Conservation (phyloP, 345 rosid species). For the Acer campestre region DNA sequence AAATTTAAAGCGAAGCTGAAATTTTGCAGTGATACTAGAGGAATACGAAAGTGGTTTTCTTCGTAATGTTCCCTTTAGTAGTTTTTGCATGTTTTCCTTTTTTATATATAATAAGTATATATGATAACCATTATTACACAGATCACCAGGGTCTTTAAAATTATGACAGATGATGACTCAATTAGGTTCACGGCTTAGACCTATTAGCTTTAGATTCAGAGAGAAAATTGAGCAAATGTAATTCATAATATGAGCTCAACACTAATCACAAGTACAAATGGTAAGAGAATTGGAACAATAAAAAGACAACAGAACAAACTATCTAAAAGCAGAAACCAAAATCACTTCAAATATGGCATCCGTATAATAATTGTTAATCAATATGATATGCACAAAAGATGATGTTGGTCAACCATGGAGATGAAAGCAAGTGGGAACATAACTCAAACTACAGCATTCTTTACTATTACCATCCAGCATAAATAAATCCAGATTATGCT, state of each 20-base stretch:
- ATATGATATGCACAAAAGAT: not conserved
- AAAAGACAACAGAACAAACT: not conserved
- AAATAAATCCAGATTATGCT: not conserved
- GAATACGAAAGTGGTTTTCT: not conserved
- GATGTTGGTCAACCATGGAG: not conserved
- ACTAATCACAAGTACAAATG: not conserved
- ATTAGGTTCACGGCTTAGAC: not conserved
- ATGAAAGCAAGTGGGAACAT: not conserved
- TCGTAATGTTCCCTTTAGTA: not conserved
- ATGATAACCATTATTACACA: not conserved
- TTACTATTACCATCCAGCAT: slow-evolving; percentile 1
- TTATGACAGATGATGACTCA: not conserved
- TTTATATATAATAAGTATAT: not conserved
- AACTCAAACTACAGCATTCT: not conserved
- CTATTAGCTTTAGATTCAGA: not conserved
- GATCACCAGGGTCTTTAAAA: not conserved
- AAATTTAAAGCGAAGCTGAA: not conserved
- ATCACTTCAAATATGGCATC: not conserved
- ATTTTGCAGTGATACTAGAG: not conserved
- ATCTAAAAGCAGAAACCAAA: not conserved
- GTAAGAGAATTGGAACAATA: not conserved
- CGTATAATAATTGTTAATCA: not conserved
- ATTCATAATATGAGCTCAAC: not conserved
- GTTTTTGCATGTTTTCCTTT: not conserved
- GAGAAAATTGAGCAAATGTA: not conserved